Base-by-base conservation (phyloP, 164 flowering plant genomes). In the Paratinospora sagittata region DNA sequence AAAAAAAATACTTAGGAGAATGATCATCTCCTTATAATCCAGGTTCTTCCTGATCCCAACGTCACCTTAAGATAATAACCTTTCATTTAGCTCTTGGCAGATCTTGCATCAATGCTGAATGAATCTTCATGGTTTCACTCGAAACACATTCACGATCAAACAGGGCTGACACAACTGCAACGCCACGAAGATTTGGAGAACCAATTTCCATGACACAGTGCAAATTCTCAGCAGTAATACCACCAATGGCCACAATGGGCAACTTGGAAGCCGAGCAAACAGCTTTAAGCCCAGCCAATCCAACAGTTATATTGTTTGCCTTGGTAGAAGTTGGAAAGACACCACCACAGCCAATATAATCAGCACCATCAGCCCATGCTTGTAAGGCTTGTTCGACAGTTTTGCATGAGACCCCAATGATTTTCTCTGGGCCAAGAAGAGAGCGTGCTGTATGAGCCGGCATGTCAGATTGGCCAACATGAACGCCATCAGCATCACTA, bases 391-490 rank as follows among this genome's bases (percentile, higher is more conserved):
- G 97, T 64, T 85, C 89, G 19, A 84, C 85, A 14, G 99, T 92
- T 75, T 95, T 92, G 80, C 99, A 95, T 13, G 97, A 90, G 12
- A 95, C 94, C 19, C 99, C 97, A 21, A 91, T 88, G 34, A 92
- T 88, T 81, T 92, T 95, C 27, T 85, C 90, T 7, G 97, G 96
- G 45, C 97, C 99, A 24, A 95, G 88, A 69, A 95, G 86, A 26
- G 81, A 26, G 62, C 99, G 97, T 0, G 69, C 96, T 7, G 70
- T 68, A 65, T 70, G 73, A 6, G 77, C 89, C 33, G 92, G 89
- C 88, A 92, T 90, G 85, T 95, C 98, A 43, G 97, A 92, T 75
- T 95, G 98, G 52, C 98, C 98, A 66, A 95, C 83, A 81, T 92
- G 97, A 39, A 92, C 89, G 1, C 97, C 99, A 80, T 95, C 97